phyloP scores from a whole-genome alignment of 1,284 basidiomycete species.

The Tilletia walkeri region DNA sequence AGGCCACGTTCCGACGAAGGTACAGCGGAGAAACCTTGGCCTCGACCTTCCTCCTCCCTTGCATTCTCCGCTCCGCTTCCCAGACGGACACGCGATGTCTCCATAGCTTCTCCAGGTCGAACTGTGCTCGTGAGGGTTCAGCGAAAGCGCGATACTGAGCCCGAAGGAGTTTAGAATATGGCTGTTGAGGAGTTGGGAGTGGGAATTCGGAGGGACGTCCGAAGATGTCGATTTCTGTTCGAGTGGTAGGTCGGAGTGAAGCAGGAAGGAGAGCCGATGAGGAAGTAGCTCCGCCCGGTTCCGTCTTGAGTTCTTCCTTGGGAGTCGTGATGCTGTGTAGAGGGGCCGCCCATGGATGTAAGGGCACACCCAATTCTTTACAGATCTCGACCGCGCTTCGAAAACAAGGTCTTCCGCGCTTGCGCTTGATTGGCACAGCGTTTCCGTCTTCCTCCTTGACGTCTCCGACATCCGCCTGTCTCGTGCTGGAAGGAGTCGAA shows the following conservation, averaged over 20 bases:
- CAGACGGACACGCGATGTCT: neutral
- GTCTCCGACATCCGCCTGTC: neutral
- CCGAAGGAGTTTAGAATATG: neutral
- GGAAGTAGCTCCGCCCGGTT: neutral
- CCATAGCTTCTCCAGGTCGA: conserved; percentile 6
- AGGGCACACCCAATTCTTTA: neutral
- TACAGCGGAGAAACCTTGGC: neutral
- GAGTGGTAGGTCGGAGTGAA: neutral
- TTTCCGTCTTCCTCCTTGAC: neutral
- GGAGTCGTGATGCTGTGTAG: neutral
- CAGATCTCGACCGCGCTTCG: neutral
- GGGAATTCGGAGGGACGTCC: conserved; percentile 6
- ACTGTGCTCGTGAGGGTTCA: neutral
- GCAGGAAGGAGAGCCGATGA: no score
- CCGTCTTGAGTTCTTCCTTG: neutral
- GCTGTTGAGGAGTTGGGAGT: neutral
- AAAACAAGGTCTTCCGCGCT: neutral
- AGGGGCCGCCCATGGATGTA: conserved; percentile 12
- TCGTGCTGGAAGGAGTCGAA: neutral
- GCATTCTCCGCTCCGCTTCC: neutral
- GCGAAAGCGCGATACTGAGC: neutral
- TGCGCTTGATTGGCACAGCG: neutral
- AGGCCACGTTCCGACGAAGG: no score
- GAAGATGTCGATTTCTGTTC: neutral
- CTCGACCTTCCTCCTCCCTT: neutral